Base-by-base conservation (phyloP, 225 moss, liverwort and hornwort genomes). In the Rhytidiadelphus loreus region DNA sequence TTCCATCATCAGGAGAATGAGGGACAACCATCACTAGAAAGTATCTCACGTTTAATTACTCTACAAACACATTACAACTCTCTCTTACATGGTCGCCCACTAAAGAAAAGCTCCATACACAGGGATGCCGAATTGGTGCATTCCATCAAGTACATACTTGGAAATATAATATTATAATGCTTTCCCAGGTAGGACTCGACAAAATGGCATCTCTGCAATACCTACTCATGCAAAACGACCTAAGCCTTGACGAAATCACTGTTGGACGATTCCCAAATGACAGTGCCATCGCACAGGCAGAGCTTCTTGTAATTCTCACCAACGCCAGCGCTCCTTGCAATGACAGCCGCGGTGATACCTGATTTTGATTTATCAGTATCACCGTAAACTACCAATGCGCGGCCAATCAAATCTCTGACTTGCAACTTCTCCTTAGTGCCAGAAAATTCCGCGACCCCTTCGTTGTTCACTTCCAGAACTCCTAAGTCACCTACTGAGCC, bases 251-350 rank as follows among this genome's bases (percentile, higher is more conserved):
- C 95, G 77, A 92, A 98, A 90, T 97, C 96, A 90, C 74, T 96
- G 80, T 93, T 93, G 77, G 94, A 92, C 53, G 98, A 91, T 82
- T 98, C 95, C 98, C 98, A 98, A 70, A 98, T 98, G 63, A 98
- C 90, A 63, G 98, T 98, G 35, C 98, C 97, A 92, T 98, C 98
- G 89, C 98, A 98, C 88, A 89, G 89, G 87, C 98, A 98, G 82
- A 98, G 81, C 65, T 92, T 94, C 92, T 98, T 98, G 92, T 98
- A 96, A 87, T 97, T 98, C 94, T 98, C 95, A 76, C 98, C 98
- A 23, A 97, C 95, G 87, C 96, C 93, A 61, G 98, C 98, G 88
- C 97, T 98, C 85, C 98, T 94, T 28, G 98, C 98, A 87, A 98
- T 96, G 52, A 98, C 98, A 18, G 97, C 95, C 75, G 98, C 98